Evolutionary conservation across 2,329 filamentous ascomycete species (phyloP), one percentile per base, ranked within the genome.

Genomic region (Gaeumannomyces tritici): DNA sequence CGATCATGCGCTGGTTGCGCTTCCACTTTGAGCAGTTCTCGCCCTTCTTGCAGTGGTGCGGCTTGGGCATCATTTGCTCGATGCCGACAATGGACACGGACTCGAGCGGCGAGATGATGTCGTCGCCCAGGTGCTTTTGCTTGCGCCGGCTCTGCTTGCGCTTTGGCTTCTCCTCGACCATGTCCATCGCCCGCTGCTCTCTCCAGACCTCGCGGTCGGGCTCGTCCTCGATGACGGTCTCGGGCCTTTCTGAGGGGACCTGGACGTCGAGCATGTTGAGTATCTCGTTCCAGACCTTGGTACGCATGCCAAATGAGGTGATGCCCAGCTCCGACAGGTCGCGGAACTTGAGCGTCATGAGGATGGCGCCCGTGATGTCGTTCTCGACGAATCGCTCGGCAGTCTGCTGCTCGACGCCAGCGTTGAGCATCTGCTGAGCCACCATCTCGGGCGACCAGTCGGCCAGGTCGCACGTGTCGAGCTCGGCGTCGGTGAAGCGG

Each of bases 1-100:
- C 84, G 59, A 96, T 84, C 73, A 90, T 83, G 42, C 86, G 84
- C 73, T 96, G 89, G 71, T 93, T 89, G 72, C 88, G 91, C 73
- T 83, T 85, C 83, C 84, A 96, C 73, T 92, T 96, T 59, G 85
- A 80, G 74, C 93, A 96, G 68, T 89, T 87, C 73, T 95, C 90
- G 57, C 93, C 93, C 73, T 96, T 96, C 57, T 86, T 85, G 76
- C 93, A 97, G 63, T 83, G 83, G 75, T 96, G 93, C 21, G 88
- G 85, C 75, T 91, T 93, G 6, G 92, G 92, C 62, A 96, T 82
- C 62, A 95, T 79, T 73, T 96, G 91, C 75, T 96, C 92, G 66
- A 96, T 96, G 31, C 89, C 92, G 42, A 96, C 91, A 68, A 96
- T 96, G 0, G 91, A 96, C 4, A 95, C 88, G 1, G 91, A 93